Percentiles rank a stretch among this genome's conserved stretches.
Conservation (phyloP, 2,329 filamentous ascomycete species). For the Chaetomium sp. region DNA sequence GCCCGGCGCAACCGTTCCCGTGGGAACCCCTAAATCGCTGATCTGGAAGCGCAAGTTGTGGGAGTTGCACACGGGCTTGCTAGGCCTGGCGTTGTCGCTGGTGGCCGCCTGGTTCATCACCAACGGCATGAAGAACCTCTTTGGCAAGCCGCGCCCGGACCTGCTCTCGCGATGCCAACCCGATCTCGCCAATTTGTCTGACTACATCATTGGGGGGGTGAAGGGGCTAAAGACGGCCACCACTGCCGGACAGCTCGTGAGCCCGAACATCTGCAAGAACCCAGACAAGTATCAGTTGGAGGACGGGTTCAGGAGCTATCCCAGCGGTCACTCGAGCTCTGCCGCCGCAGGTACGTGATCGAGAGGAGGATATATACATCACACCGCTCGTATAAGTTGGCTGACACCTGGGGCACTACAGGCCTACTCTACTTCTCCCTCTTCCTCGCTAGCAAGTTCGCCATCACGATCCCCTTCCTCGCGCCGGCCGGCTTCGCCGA, state of each 20-base stretch:
- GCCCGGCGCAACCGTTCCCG: constrained; percentile 62
- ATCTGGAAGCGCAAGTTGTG: constrained; percentile 80
- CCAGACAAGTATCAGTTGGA: constrained; percentile 54
- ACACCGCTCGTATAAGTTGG: neutral
- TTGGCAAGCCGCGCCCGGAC: constrained; percentile 70
- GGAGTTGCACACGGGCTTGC: constrained; percentile 82
- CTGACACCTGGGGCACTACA: constrained; percentile 32
- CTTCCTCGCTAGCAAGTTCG: constrained; percentile 79
- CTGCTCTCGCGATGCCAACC: constrained; percentile 73
- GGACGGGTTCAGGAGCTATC: constrained; percentile 82
- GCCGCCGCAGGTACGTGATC: constrained; percentile 53
- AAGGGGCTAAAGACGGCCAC: constrained; percentile 47
- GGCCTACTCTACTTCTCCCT: constrained; percentile 81
- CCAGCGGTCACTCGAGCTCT: constrained; percentile 56
- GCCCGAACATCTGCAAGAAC: constrained; percentile 68
- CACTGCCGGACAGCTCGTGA: constrained; percentile 61
- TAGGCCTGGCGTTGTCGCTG: constrained; percentile 70
- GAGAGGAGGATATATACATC: too few relatives aligned
- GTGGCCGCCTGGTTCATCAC: constrained; percentile 73
- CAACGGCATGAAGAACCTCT: constrained; percentile 74
- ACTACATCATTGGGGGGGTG: constrained; percentile 59
- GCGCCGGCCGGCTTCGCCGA: constrained; percentile 43
- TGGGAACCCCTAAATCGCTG: constrained; percentile 54
- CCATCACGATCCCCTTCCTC: constrained; percentile 66
- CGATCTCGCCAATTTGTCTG: constrained; percentile 55